Percentiles rank a stretch among this genome's conserved stretches.
Evolutionary conservation across 768 basidiomycete species (phyloP).

Genomic region (Cyclocybe aegerita): DNA sequence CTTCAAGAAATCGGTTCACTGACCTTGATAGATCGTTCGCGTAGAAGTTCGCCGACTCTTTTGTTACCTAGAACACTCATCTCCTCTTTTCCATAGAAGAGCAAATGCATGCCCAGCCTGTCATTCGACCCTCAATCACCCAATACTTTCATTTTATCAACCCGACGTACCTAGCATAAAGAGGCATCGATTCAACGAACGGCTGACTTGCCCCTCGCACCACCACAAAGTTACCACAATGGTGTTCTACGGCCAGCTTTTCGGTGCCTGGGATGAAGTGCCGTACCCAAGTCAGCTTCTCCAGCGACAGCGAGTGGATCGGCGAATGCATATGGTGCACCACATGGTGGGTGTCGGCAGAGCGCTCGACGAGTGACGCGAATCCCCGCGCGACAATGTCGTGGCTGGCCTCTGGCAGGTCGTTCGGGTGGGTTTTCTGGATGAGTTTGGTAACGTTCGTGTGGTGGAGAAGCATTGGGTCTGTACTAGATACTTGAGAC

Average conservation of each 20-base stretch:
- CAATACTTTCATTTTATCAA: too few species aligned
- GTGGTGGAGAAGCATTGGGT: constrained; percentile 7
- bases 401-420: constrained; percentile 33
- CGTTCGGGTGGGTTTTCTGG: constrained; percentile 29
- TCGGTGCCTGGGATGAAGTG: constrained; percentile 56
- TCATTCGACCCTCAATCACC: too few species aligned
- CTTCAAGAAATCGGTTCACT: not conserved
- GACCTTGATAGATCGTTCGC: constrained; percentile 54
- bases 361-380: constrained; percentile 33
- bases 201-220: constrained; percentile 46
- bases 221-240: constrained; percentile 60
- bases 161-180: constrained; percentile 49
- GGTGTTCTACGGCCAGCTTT: constrained; percentile 48
- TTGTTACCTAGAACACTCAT: constrained; percentile 46
- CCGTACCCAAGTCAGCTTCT: constrained; percentile 38
- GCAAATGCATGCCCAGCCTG: constrained; percentile 71
- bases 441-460: constrained; percentile 17
- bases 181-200: constrained; percentile 75
- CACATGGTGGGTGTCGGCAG: constrained; percentile 26
- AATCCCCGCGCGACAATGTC: constrained; percentile 33
- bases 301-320: constrained; percentile 18
- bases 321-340: constrained; percentile 31
- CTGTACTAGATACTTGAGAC: not conserved
- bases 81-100: constrained; percentile 61
- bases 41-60: constrained; percentile 48